phyloP scores from a whole-genome alignment of 2,329 filamentous ascomycete genomes.

The Xylariales sp. region DNA sequence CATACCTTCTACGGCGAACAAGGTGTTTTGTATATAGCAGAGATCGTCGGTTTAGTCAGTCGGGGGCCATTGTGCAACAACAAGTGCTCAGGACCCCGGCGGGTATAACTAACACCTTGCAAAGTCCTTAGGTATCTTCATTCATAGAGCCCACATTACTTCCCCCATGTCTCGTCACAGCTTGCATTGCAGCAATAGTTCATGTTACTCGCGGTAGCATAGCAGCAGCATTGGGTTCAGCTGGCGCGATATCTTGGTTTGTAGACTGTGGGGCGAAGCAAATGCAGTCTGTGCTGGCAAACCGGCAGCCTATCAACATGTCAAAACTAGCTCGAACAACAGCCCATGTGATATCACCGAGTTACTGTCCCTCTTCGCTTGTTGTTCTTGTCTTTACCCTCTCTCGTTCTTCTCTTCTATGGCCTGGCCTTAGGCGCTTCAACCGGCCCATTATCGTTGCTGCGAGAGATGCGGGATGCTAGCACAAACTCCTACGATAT shows the following conservation, averaged over 20 bases:
- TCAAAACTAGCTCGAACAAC: background rate
- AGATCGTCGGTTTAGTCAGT: too few species aligned
- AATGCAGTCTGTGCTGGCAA: conserved; percentile 34
- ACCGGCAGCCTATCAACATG: conserved; percentile 27
- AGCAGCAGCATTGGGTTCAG: background rate
- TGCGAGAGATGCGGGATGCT: background rate
- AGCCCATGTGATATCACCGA: conserved; percentile 3
- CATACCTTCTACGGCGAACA: too few species aligned
- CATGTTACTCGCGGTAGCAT: too few species aligned
- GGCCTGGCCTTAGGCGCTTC: too few species aligned
- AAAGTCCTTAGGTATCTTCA: background rate
- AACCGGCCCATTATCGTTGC: background rate
- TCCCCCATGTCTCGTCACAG: too few species aligned
- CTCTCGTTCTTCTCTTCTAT: background rate
- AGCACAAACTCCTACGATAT: background rate
- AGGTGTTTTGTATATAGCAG: too few species aligned
- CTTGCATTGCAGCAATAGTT: background rate
- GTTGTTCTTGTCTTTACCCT: background rate
- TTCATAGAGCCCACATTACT: background rate
- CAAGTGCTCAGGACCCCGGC: too few species aligned
- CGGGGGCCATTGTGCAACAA: too few species aligned
- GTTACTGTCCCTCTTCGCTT: background rate
- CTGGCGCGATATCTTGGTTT: background rate
- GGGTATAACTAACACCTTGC: too few species aligned
- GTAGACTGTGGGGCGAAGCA: conserved; percentile 16